A percentile compares a stretch with the other conserved stretches of the same genome.
These are phyloP conservation scores for Nicotiana undulata DNA, from an alignment of 257 asterid genomes.

Conservation along the genomic window DNA sequence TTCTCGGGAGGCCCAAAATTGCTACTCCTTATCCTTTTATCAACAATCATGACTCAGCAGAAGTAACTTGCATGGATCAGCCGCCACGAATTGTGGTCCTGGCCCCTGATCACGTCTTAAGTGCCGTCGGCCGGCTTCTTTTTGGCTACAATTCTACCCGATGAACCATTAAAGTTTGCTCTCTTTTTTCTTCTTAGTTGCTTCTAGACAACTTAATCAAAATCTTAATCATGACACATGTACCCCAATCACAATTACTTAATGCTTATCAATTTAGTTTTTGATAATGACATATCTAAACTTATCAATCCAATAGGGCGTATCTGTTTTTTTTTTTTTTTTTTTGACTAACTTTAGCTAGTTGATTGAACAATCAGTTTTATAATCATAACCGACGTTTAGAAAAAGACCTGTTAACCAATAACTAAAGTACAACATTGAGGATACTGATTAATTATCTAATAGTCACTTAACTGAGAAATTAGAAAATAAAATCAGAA, in stretches of 20 bases:
- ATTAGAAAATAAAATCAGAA: not conserved
- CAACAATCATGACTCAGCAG: not conserved
- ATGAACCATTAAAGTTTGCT: not conserved
- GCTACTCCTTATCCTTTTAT: no score
- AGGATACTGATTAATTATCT: not conserved
- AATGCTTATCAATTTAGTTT: not conserved
- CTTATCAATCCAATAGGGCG: not conserved
- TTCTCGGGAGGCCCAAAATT: not conserved
- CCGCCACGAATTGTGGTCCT: not conserved
- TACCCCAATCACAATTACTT: not conserved
- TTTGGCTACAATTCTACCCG: not conserved
- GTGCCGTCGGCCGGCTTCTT: not conserved
- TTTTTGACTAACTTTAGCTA: not conserved
- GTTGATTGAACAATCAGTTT: no score
- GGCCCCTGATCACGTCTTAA: not conserved
- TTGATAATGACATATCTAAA: not conserved
- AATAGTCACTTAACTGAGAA: not conserved
- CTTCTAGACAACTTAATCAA: not conserved
- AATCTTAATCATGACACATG: not conserved
- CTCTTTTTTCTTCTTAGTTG: not conserved
- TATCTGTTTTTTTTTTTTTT: not conserved
- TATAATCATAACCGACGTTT: not conserved
- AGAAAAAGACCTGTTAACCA: not conserved
- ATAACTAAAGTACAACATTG: not conserved
- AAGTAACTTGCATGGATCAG: not conserved